Conservation (phyloP, 2,329 filamentous ascomycete species). For the Penicillium sp. region DNA sequence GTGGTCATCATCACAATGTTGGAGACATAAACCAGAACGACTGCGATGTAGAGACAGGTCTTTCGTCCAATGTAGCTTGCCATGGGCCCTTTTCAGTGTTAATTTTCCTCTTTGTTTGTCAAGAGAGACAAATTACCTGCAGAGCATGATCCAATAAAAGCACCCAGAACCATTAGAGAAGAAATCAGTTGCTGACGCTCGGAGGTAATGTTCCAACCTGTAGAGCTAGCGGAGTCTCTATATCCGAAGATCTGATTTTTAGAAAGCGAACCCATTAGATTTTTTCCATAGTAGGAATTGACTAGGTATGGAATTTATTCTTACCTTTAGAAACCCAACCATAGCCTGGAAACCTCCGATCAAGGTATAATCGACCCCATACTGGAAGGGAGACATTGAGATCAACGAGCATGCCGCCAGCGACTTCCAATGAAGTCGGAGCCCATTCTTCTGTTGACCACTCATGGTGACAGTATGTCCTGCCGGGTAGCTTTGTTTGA, state of each 20-base stretch:
- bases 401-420: constrained; percentile 27
- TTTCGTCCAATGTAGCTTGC: constrained; percentile 48
- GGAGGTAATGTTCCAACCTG: constrained; percentile 37
- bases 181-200: constrained; percentile 48
- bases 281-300: neutral
- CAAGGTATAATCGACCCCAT: constrained; percentile 32
- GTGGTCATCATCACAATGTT: constrained; percentile 63
- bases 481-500: neutral
- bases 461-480: constrained; percentile 1
- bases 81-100: constrained; percentile 26
- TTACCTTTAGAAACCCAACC: constrained; percentile 30
- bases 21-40: constrained; percentile 51
- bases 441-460: constrained; percentile 12
- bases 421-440: constrained; percentile 23
- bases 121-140: constrained; percentile 26
- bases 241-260: constrained; percentile 22
- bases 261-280: neutral
- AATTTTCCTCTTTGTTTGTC: neutral
- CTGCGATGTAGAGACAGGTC: constrained; percentile 49
- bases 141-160: constrained; percentile 44
- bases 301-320: neutral
- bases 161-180: constrained; percentile 50
- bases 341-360: constrained; percentile 35
- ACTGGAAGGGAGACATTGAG: constrained; percentile 36
- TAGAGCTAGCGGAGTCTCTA: constrained; percentile 18